Conservation (phyloP, 345 rosid species). For the Salix caprea region DNA sequence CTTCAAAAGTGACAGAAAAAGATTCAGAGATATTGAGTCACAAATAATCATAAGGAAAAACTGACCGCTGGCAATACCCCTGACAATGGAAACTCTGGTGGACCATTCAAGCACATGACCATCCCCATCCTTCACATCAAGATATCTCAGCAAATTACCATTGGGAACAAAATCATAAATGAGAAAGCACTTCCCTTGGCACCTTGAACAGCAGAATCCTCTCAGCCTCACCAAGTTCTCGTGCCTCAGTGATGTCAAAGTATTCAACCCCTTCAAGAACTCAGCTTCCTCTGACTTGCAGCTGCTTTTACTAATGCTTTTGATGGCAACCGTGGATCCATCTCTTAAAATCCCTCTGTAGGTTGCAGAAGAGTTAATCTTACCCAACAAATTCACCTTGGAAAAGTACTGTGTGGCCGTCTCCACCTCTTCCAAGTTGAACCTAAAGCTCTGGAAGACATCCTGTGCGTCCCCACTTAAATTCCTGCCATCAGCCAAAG, state of each 20-base stretch:
- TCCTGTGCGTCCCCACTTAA: conserved; percentile 58
- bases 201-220: conserved; percentile 93
- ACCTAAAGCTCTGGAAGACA: conserved; percentile 77
- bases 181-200: conserved; percentile 88
- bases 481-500: conserved; percentile 58
- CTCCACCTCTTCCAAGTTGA: conserved; percentile 89
- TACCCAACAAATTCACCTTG: conserved; percentile 69
- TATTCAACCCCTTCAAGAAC: conserved; percentile 72
- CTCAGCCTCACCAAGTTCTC: conserved; percentile 70
- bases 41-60: conserved; percentile 1
- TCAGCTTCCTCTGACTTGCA: conserved; percentile 81
- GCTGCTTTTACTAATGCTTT: conserved; percentile 74
- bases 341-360: conserved; percentile 79
- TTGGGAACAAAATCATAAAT: conserved; percentile 74
- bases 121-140: conserved; percentile 55
- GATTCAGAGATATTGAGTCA: not conserved
- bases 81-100: conserved; percentile 65
- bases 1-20: not conserved
- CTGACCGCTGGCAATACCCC: conserved; percentile 86
- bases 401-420: conserved; percentile 93
- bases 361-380: conserved; percentile 60
- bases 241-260: conserved; percentile 65
- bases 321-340: conserved; percentile 71
- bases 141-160: conserved; percentile 72
- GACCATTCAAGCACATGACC: conserved; percentile 83